phyloP scores from a whole-genome alignment of 768 basidiomycete species.

The Mycena indigotica region DNA sequence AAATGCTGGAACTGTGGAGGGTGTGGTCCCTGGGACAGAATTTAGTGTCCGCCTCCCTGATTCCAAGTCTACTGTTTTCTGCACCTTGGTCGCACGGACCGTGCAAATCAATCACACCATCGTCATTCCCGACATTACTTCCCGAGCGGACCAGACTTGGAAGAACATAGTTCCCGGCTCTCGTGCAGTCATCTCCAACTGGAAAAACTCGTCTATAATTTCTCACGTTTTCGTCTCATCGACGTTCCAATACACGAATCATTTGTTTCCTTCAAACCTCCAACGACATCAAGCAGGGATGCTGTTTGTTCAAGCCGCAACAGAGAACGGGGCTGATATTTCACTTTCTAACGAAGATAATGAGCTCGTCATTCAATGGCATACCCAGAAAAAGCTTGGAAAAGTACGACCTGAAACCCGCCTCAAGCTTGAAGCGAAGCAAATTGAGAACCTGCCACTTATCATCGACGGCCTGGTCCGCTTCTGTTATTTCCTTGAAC shows the following conservation, averaged over 20 bases:
- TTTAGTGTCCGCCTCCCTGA: neutral
- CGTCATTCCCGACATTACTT: neutral
- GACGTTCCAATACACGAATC: neutral
- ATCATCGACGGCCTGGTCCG: neutral
- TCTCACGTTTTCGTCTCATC: neutral
- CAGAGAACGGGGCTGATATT: neutral
- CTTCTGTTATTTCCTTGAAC: conserved; percentile 10
- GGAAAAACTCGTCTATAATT: neutral
- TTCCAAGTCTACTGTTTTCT: neutral
- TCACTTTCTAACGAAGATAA: neutral
- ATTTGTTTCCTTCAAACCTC: neutral
- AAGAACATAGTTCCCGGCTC: neutral
- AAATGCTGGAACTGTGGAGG: conserved; percentile 7
- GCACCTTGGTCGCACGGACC: conserved; percentile 5
- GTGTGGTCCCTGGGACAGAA: conserved; percentile 9
- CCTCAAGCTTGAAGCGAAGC: neutral
- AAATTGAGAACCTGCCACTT: neutral
- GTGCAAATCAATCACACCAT: neutral
- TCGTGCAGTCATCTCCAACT: neutral
- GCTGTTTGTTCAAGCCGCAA: neutral
- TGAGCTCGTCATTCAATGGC: neutral
- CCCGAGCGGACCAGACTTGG: neutral
- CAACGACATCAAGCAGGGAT: too few relatives aligned
- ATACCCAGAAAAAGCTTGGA: neutral
- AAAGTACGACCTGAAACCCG: neutral